A percentile compares a stretch with the other conserved stretches of the same genome.
Evolutionary conservation across 768 basidiomycete genomes (phyloP).

Genomic region (Calocera viscosa): DNA sequence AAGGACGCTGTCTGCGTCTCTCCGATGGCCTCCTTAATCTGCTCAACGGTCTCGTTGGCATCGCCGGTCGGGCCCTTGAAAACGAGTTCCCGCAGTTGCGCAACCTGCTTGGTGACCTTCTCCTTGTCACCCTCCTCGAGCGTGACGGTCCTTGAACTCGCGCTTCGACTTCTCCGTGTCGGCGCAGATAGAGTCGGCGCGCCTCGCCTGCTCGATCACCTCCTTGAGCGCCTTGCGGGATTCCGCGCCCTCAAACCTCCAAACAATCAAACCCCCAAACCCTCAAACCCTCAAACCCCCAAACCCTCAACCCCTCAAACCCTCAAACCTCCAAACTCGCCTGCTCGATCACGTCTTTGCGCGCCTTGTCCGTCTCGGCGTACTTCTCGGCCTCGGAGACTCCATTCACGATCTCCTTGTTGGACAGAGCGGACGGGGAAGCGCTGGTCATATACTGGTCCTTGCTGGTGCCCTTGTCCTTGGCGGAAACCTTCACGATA

Average conservation of each 20-base stretch:
- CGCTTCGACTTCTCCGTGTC: slow-evolving; percentile 97
- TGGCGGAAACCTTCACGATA: slow-evolving; percentile 94
- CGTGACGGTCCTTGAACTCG: slow-evolving; percentile 97
- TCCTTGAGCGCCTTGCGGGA: too few relatives aligned
- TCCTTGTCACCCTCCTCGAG: slow-evolving; percentile 86
- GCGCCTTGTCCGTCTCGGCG: slow-evolving; percentile 84
- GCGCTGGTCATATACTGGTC: slow-evolving; percentile 96
- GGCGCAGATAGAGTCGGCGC: slow-evolving; percentile 83
- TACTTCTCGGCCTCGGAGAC: slow-evolving; percentile 86
- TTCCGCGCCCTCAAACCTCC: too few relatives aligned
- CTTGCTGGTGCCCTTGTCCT: slow-evolving; percentile 78
- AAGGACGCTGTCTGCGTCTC: slow-evolving; percentile 92
- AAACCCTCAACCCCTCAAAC: too few relatives aligned
- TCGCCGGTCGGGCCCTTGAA: slow-evolving; percentile 84
- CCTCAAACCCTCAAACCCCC: too few relatives aligned
- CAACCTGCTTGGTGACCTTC: slow-evolving; percentile 77
- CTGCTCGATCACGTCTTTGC: slow-evolving; percentile 82
- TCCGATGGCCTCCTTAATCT: slow-evolving; percentile 82
- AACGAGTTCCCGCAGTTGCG: slow-evolving; percentile 78
- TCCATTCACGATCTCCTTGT: slow-evolving; percentile 97
- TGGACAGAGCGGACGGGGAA: slow-evolving; percentile 88
- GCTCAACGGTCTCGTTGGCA: slow-evolving; percentile 63
- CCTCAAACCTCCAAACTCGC: too few relatives aligned
- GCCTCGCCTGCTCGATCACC: slow-evolving; percentile 97
- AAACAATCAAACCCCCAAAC: too few relatives aligned